Percentiles rank a stretch among this genome's conserved stretches.
phyloP scores from a whole-genome alignment of 768 basidiomycete species.

The Mycena haematopus region DNA sequence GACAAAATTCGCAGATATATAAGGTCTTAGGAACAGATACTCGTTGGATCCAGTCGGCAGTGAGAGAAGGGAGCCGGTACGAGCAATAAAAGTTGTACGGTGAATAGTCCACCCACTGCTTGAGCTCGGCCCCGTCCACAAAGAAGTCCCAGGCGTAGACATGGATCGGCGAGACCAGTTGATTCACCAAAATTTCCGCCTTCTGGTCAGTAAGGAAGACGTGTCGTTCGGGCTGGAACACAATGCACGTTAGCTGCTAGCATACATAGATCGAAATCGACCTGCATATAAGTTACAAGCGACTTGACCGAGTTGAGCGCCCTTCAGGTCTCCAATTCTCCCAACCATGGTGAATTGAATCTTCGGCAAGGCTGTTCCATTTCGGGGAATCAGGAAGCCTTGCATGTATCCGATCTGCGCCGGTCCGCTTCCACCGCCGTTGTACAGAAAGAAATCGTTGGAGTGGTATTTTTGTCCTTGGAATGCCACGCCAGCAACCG shows the following conservation, averaged over 20 bases:
- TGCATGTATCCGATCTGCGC: constrained; percentile 63
- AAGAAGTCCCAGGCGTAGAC: constrained; percentile 52
- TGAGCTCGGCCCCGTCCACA: constrained; percentile 39
- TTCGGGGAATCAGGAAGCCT: constrained; percentile 35
- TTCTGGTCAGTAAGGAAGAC: constrained; percentile 63
- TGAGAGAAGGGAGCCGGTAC: constrained; percentile 55
- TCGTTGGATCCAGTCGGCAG: constrained; percentile 11
- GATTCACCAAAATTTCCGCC: constrained; percentile 37
- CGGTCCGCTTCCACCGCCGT: constrained; percentile 51
- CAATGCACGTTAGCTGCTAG: background rate
- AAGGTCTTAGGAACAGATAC: background rate
- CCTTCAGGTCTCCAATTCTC: constrained; percentile 48
- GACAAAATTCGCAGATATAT: constrained; percentile 26
- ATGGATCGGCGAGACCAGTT: constrained; percentile 46
- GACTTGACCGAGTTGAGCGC: constrained; percentile 21
- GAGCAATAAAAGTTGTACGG: constrained; percentile 63
- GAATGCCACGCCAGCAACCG: constrained; percentile 50
- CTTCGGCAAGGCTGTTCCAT: constrained; percentile 28
- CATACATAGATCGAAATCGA: background rate
- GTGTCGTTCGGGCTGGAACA: constrained; percentile 54
- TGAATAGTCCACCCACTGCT: constrained; percentile 58
- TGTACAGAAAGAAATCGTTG: constrained; percentile 65
- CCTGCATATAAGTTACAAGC: constrained; percentile 12
- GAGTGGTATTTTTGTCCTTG: constrained; percentile 60
- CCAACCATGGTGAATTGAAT: constrained; percentile 56